Base-by-base conservation (phyloP, 2,329 filamentous ascomycete species). In the Fusarium globosum region DNA sequence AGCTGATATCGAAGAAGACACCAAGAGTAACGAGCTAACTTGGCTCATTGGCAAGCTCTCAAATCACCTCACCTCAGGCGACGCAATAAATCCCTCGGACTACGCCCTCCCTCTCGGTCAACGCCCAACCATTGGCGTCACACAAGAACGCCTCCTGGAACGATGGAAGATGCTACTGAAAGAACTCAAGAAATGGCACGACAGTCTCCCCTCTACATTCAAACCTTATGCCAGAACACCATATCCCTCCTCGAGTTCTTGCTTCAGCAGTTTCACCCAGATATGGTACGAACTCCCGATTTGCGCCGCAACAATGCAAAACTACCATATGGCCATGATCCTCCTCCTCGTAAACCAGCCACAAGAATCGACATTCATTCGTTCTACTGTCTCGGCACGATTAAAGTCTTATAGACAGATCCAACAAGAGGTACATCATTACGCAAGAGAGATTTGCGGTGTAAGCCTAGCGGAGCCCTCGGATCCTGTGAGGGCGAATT, bases 41-140 rank as follows among this genome's bases (percentile, higher is more conserved):
- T 93, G 90, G 90, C 86, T 93, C 14, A 84, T 91, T 66, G 88
- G 89, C 12, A 92, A 92, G 74, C 86, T 92, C 9, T 87, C 91
- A 58, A 92, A 93, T 76, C 91, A 88, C 77, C 87, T 92, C 62
- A 89, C 87, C 4, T 85, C 85, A 4, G 88, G 87, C 4, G 89
- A 90, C 64, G 85, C 86, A 8, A 81, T 88, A 6, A 66, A 76
- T 21, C 74, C 74, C 1, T 49, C 69, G 1, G 83, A 83, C 64
- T 77, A 77, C 13, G 75, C 75, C 1, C 39, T 77, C 1, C 76
- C 75, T 1, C 41, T 28, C 1, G 75, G 74, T 0, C 75, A 77
- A 6, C 59, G 76, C 1, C 74, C 74, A 0, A 33, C 52, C 0
- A 63, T 76, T 0, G 76, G 76, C 4, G 76, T 77, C 0, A 77